Percentiles rank a stretch among this genome's conserved stretches.
These are phyloP conservation scores for Chaetomiaceae sp. DNA, from an alignment of 2,329 filamentous ascomycete species.

Conservation along the genomic window DNA sequence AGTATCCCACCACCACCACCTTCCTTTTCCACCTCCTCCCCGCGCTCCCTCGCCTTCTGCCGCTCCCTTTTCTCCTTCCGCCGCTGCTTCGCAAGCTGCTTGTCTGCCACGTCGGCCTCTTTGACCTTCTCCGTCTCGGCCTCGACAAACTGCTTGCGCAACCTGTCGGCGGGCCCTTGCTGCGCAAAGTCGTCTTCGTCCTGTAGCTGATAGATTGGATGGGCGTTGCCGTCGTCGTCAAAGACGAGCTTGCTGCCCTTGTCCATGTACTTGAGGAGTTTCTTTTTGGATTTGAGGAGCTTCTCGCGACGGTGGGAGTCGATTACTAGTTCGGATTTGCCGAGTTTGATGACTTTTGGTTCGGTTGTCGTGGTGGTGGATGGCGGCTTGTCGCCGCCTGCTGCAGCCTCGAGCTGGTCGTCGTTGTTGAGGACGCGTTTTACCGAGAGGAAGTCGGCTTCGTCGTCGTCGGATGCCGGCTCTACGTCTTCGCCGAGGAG, in stretches of 20 bases:
- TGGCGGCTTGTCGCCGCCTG: slow-evolving; percentile 41
- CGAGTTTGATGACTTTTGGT: slow-evolving; percentile 60
- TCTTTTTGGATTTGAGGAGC: slow-evolving; percentile 91
- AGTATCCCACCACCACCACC: slow-evolving; percentile 12
- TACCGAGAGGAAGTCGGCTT: slow-evolving; percentile 71
- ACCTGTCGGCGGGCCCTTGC: slow-evolving; percentile 69
- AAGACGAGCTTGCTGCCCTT: slow-evolving; percentile 82
- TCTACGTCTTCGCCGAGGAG: slow-evolving; percentile 55
- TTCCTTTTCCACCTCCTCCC: slow-evolving; percentile 30
- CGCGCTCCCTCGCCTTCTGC: slow-evolving; percentile 60
- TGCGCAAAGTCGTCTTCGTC: slow-evolving; percentile 75
- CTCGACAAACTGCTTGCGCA: slow-evolving; percentile 73
- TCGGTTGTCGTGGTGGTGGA: slow-evolving; percentile 32
- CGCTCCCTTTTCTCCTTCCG: slow-evolving; percentile 71
- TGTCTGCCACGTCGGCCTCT: slow-evolving; percentile 76
- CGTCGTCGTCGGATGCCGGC: slow-evolving; percentile 59
- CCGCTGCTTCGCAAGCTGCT: slow-evolving; percentile 73
- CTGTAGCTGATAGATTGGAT: slow-evolving; percentile 83
- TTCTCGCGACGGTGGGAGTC: slow-evolving; percentile 96
- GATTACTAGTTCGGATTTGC: slow-evolving; percentile 70
- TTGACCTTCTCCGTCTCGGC: slow-evolving; percentile 67
- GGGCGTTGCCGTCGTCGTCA: slow-evolving; percentile 84
- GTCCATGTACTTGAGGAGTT: slow-evolving; percentile 85
- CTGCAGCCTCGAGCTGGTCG: slow-evolving; percentile 50
- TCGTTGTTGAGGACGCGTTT: slow-evolving; percentile 80